These are phyloP conservation scores for Plantago major DNA, from an alignment of 257 asterid species.

Conservation along the genomic window DNA sequence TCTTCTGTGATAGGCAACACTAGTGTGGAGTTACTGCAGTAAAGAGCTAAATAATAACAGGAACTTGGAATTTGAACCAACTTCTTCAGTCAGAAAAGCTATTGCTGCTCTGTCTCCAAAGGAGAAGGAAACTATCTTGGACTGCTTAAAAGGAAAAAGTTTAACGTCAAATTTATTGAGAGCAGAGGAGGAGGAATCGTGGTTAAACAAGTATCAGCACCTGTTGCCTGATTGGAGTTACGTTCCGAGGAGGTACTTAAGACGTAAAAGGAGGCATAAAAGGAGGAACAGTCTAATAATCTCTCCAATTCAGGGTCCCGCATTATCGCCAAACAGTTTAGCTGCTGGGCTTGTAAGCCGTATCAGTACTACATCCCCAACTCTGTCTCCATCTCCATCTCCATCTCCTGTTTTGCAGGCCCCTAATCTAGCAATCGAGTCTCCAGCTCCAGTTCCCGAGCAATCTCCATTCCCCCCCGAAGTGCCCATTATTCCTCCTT, in stretches of 20 bases:
- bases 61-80: slow-evolving; percentile 23
- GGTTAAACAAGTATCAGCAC: slow-evolving; percentile 23
- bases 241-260: slow-evolving; percentile 63
- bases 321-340: slow-evolving; percentile 19
- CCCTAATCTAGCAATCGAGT: slow-evolving; percentile 18
- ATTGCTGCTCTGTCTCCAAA: slow-evolving; percentile 31
- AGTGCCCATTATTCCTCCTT: not conserved
- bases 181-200: slow-evolving; percentile 4
- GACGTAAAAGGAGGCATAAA: slow-evolving; percentile 19
- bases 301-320: slow-evolving; percentile 31
- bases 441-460: slow-evolving; percentile 27
- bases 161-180: not conserved
- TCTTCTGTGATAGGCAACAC: slow-evolving; percentile 38
- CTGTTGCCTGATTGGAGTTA: slow-evolving; percentile 29
- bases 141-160: not conserved
- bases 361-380: not conserved
- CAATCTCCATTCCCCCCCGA: not conserved
- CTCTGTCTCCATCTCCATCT: slow-evolving; percentile 29
- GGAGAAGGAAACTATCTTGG: slow-evolving; percentile 28
- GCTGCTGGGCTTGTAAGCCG: slow-evolving; percentile 11
- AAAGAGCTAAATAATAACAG: slow-evolving; percentile 36
- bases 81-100: slow-evolving; percentile 28
- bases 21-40: slow-evolving; percentile 37
- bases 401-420: slow-evolving; percentile 16
- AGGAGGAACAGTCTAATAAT: not conserved